These are phyloP conservation scores for Suhomyces anneliseae DNA, from an alignment of 1,139 yeast species.

Conservation along the genomic window DNA sequence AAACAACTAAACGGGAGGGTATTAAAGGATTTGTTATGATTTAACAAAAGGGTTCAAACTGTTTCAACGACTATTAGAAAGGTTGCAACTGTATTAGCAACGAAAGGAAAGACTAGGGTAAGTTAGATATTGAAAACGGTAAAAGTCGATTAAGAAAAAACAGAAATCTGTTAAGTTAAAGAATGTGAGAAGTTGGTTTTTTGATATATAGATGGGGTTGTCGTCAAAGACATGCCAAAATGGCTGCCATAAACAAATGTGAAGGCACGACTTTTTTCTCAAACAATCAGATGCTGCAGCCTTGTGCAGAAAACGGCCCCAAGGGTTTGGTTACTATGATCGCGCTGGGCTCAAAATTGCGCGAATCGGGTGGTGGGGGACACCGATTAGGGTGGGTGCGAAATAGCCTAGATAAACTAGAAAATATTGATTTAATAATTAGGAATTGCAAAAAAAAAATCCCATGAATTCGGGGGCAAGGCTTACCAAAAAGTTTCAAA, in stretches of 20 bases:
- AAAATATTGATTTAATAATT: no score
- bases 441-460: no score
- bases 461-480: no score
- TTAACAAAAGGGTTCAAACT: background rate
- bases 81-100: slow-evolving; percentile 2
- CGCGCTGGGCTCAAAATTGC: no score
- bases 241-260: background rate
- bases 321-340: background rate
- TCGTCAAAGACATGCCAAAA: background rate
- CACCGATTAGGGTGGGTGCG: no score
- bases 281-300: background rate
- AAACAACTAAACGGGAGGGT: background rate
- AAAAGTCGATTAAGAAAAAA: no score
- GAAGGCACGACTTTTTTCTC: background rate
- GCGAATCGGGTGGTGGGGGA: no score
- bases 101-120: slow-evolving; percentile 30
- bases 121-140: slow-evolving; percentile 12
- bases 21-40: no score
- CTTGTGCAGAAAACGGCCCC: background rate
- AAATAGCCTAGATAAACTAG: no score
- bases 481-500: no score
- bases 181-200: slow-evolving; percentile 1
- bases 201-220: background rate
- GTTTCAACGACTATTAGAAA: background rate
- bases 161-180: slow-evolving; percentile 2